Base-by-base conservation (phyloP, 202 grass and related monocot genomes). In the Sporobolus alterniflorus region DNA sequence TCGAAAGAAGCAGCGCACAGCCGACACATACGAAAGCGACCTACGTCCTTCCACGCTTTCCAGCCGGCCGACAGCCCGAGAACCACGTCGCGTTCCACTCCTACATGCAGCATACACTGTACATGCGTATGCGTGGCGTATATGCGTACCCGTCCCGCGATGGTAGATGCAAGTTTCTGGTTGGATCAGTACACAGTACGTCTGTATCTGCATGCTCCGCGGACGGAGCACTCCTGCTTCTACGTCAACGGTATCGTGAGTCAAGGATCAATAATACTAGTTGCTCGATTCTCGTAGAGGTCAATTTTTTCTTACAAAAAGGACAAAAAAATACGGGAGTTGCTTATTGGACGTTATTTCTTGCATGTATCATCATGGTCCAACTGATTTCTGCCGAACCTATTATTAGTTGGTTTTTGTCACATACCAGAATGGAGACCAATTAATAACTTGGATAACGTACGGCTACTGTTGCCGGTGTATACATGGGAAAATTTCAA, bases 331-430 rank as follows among this genome's bases (percentile, higher is more conserved):
- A 26, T 17, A 39, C 0, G 40, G 18, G 11, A 43, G n/a, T 74
- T 51, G 40, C 26, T 55, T 84, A 75, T 25, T 61, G 41, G 33
- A 55, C 68, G 86, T 67, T 82, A 29, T 60, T 60, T 16, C 25
- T 60, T 29, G 2, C 73, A 63, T 39, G 72, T 42, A 74, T 30
- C 61, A 18, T 69, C 36, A 39, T 39, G 2, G 83, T 63, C 69
- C 79, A 83, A 75, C 79, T 15, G 44, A 51, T 83, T 86, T 83
- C 74, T 20, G 34, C 32, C 50, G 68, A 79, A 90, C 78, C 67
- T 64, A 78, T 63, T 48, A 61, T 74, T 79, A 69, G 88, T 83
- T 86, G 67, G 68, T 79, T 79, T 79, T 79, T 64, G 84, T 90
- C 88, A 75, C 74, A 78, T 86, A 59, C 33, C 36, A 60, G 11